phyloP scores from a whole-genome alignment of 2,329 filamentous ascomycete genomes.

The Apiospora hydei region DNA sequence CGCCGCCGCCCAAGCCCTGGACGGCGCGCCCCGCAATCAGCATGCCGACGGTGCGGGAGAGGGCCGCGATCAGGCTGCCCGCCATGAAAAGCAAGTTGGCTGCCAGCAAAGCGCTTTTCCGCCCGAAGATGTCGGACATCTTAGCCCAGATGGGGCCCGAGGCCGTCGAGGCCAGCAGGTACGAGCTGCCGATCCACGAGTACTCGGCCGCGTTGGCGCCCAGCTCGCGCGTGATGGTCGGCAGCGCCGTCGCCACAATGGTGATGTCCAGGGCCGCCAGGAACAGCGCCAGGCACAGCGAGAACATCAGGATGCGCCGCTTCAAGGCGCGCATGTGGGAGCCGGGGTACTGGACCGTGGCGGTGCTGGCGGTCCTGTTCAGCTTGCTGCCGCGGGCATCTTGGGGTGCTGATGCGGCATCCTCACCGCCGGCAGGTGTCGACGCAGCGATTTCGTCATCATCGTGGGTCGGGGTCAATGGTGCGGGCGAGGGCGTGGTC shows the following conservation, averaged over 20 bases:
- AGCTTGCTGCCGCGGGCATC: background rate
- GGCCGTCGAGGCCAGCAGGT: conserved; percentile 66
- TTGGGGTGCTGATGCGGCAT: background rate
- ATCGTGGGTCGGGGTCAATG: background rate
- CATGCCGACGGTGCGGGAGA: conserved; percentile 42
- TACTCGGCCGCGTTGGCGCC: conserved; percentile 63
- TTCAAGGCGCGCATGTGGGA: conserved; percentile 22
- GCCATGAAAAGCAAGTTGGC: conserved; percentile 46
- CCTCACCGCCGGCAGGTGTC: background rate
- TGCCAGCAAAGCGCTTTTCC: conserved; percentile 47
- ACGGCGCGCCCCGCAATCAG: conserved; percentile 45
- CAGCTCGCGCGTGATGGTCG: conserved; percentile 55
- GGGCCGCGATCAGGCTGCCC: conserved; percentile 45
- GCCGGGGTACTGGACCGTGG: conserved; percentile 16
- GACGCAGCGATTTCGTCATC: background rate
- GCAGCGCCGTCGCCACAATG: conserved; percentile 57
- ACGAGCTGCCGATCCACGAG: conserved; percentile 72
- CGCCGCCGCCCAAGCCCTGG: conserved; percentile 47
- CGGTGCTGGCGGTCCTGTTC: background rate
- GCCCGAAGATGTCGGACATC: conserved; percentile 50
- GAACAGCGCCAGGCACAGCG: conserved; percentile 26
- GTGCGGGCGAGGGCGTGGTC: background rate
- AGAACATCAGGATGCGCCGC: conserved; percentile 24
- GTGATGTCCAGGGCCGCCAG: conserved; percentile 37
- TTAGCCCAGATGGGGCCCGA: conserved; percentile 66